Base-by-base conservation (phyloP, 1,284 basidiomycete genomes). In the Trichosporon faecale region DNA sequence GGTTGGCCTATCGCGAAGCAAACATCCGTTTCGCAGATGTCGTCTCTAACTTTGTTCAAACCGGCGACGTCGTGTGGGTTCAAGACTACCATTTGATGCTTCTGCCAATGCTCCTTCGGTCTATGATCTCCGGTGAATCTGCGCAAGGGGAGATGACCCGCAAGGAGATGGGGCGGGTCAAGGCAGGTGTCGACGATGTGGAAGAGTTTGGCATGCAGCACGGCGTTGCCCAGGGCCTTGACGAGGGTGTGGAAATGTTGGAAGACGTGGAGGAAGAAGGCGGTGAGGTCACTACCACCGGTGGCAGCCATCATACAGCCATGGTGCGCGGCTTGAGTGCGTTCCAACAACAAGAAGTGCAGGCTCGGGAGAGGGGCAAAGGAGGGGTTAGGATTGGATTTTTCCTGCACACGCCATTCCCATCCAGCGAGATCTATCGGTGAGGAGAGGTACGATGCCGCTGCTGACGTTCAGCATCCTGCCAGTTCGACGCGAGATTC, bases 41-140 rank as follows among this genome's bases (percentile, higher is more conserved):
- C 21, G 92, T 99, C 68, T 86, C 89, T 70, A 86, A 87, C 70
- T 91, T 94, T 77, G 86, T 95, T 69, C 88, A 86, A 5, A 89
- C 91, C 1, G 92, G 93, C 35, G 90, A 95, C 70, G 95, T 98
- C 89, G 94, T 99, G 64, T 99, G 96, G 96, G 97, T 99, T 0
- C 95, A 98, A 83, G 95, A 96, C 82, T 97, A 97, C 80, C 94
- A 97, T 80, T 88, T 98, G 70, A 98, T 98, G 95, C 91, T 99
- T 69, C 89, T 98, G 6, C 97, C 97, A 12, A 91, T 98, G 89
- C 88, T 98, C 74, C 88, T 98, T 16, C 90, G 96, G 66, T 90
- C 90, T 12, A 88, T 98, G 69, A 89, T 98, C 77, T 92, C 95
- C 68, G 92, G 91, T 18, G 85, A 86, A 37, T 83, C 86, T 44